phyloP scores from a whole-genome alignment of 495 filamentous ascomycete species.

The Talaromyces liani region DNA sequence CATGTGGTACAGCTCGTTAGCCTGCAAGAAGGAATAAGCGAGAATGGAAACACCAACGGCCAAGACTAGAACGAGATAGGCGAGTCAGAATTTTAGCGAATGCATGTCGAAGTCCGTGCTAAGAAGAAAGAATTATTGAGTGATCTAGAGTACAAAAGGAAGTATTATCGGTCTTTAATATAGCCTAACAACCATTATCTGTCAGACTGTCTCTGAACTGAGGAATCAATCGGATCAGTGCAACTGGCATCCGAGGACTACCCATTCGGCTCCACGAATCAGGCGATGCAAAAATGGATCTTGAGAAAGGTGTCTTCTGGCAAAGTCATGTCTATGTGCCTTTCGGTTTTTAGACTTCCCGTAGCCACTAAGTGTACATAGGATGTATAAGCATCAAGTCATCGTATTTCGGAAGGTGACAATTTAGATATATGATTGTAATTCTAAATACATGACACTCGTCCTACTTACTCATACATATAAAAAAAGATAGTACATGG shows the following conservation, averaged over 20 bases:
- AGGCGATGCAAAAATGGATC: neutral
- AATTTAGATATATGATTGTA: neutral
- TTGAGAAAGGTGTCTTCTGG: neutral
- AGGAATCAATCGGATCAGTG: neutral
- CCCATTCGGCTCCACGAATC: neutral
- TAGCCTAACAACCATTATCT: neutral
- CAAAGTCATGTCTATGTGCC: neutral
- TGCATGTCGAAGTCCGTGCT: neutral
- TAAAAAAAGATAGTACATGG: neutral
- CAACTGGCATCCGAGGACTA: neutral
- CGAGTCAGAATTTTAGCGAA: neutral
- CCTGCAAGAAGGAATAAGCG: neutral
- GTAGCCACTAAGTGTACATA: neutral
- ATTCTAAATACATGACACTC: neutral
- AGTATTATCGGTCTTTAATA: neutral
- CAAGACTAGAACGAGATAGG: neutral
- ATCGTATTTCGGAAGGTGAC: neutral
- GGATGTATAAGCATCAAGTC: neutral
- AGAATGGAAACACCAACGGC: neutral
- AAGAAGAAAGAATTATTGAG: neutral
- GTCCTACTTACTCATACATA: neutral
- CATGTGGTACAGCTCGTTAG: neutral
- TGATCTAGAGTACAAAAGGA: neutral
- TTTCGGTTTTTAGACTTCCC: neutral
- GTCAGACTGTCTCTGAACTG: neutral